These are phyloP conservation scores for Neolentinus lepideus DNA, from an alignment of 1,284 basidiomycete species.

Conservation along the genomic window DNA sequence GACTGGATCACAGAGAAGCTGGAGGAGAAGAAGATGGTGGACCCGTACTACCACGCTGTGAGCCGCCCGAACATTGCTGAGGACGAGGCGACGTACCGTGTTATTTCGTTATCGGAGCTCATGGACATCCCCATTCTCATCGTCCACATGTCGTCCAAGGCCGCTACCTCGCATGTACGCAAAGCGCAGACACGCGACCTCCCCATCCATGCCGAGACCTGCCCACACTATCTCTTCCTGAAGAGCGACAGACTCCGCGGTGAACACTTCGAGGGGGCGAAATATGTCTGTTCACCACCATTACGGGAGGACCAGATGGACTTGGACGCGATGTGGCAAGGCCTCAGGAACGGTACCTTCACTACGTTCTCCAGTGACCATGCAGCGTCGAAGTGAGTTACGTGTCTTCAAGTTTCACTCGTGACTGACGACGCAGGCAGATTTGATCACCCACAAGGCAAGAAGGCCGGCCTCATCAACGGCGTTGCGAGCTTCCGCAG, in stretches of 20 bases:
- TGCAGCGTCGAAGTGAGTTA: slow-evolving; percentile 11
- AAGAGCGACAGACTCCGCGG: slow-evolving; percentile 13
- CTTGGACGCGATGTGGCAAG: slow-evolving; percentile 16
- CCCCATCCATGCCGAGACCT: slow-evolving; percentile 18
- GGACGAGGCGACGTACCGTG: slow-evolving; percentile 15
- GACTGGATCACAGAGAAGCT: slow-evolving; percentile 16
- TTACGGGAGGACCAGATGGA: slow-evolving; percentile 13
- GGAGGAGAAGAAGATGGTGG: slow-evolving; percentile 14
- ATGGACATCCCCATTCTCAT: slow-evolving; percentile 18
- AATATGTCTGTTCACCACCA: slow-evolving; percentile 16
- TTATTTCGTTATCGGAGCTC: slow-evolving; percentile 17
- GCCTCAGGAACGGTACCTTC: slow-evolving; percentile 15
- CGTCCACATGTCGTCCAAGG: slow-evolving; percentile 15
- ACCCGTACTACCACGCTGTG: slow-evolving; percentile 16
- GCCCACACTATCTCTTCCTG: slow-evolving; percentile 16
- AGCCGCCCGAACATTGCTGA: slow-evolving; percentile 18
- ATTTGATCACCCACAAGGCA: slow-evolving; percentile 10
- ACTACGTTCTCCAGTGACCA: slow-evolving; percentile 17
- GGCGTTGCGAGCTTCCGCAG: slow-evolving; percentile 11
- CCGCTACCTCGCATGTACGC: slow-evolving; percentile 12
- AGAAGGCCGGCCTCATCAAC: slow-evolving; percentile 7
- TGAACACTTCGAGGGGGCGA: slow-evolving; percentile 16
- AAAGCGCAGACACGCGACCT: slow-evolving; percentile 16
- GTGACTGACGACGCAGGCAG: neutral
- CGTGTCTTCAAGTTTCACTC: neutral